A percentile compares a stretch with the other conserved stretches of the same genome.
These are phyloP conservation scores for Knufia petricola DNA, from an alignment of 2,329 filamentous ascomycete species.

Conservation along the genomic window DNA sequence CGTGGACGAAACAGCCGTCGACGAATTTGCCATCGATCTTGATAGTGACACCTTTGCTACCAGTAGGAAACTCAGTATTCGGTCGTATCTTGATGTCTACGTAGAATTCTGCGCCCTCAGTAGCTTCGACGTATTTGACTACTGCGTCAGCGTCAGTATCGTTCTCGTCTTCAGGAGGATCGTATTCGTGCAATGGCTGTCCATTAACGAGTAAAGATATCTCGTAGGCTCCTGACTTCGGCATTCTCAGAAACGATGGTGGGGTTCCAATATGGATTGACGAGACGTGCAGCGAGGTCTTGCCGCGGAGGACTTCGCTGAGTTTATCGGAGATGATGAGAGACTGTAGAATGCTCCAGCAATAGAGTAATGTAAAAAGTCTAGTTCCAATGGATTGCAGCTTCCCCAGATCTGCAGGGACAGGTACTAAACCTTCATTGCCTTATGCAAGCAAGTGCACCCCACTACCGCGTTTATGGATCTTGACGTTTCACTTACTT, in stretches of 20 bases:
- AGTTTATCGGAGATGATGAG: neutral
- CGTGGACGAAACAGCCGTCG: neutral
- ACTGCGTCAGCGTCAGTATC: too few relatives aligned
- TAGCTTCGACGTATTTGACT: slow-evolving; percentile 1
- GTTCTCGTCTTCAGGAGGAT: neutral
- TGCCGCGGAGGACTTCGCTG: neutral
- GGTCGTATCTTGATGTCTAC: neutral
- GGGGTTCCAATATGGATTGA: neutral
- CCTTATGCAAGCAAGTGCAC: too few relatives aligned
- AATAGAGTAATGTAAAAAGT: too few relatives aligned
- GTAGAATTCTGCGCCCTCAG: neutral
- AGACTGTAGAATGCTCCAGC: too few relatives aligned
- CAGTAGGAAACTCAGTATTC: neutral
- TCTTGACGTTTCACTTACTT: too few relatives aligned
- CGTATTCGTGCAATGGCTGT: neutral
- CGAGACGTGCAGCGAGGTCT: neutral
- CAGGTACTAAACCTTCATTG: too few relatives aligned
- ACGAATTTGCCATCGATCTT: neutral
- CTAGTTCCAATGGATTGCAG: too few relatives aligned
- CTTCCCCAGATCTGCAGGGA: too few relatives aligned
- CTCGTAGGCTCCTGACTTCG: neutral
- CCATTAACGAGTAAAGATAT: neutral
- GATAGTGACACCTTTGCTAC: neutral
- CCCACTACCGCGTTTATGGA: too few relatives aligned
- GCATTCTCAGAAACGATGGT: neutral